These are phyloP conservation scores for Diaporthe sp. DNA, from an alignment of 2,329 filamentous ascomycete genomes.

Conservation along the genomic window DNA sequence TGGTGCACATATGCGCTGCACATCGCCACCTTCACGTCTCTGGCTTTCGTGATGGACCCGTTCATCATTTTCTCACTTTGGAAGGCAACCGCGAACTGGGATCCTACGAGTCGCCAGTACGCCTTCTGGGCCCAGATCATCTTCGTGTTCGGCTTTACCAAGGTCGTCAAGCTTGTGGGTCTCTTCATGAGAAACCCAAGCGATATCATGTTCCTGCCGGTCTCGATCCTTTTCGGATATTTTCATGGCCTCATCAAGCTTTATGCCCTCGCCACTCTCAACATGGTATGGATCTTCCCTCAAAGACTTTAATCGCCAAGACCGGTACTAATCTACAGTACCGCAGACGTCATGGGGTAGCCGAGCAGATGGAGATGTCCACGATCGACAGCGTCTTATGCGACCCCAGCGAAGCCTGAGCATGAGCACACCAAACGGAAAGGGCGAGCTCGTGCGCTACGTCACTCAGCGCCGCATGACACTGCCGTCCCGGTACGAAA, in stretches of 20 bases:
- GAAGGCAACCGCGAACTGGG: conserved; percentile 76
- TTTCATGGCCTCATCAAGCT: conserved; percentile 94
- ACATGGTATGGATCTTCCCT: conserved; percentile 74
- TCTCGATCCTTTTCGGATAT: conserved; percentile 93
- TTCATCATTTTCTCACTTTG: conserved; percentile 78
- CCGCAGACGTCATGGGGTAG: conserved; percentile 93
- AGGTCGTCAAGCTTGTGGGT: conserved; percentile 90
- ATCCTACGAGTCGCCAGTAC: conserved; percentile 63
- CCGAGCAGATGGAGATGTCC: conserved; percentile 89
- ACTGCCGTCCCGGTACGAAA: conserved; percentile 42
- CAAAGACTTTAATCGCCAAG: neutral
- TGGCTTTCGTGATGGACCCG: conserved; percentile 84
- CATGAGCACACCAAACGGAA: conserved; percentile 59
- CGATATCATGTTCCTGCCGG: conserved; percentile 83
- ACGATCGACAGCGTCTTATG: conserved; percentile 80
- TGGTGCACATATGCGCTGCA: conserved; percentile 97
- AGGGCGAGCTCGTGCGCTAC: conserved; percentile 60
- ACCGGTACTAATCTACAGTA: conserved; percentile 32
- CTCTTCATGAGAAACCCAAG: conserved; percentile 87
- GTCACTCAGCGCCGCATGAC: conserved; percentile 57
- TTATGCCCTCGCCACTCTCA: conserved; percentile 85
- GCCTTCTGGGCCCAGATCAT: conserved; percentile 73
- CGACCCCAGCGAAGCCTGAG: conserved; percentile 57
- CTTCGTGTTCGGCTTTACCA: conserved; percentile 87
- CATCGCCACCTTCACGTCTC: conserved; percentile 90